Evolutionary conservation across 2,329 filamentous ascomycete genomes (phyloP), one percentile per base, ranked within the genome.

Genomic region (Diaporthe velutina): DNA sequence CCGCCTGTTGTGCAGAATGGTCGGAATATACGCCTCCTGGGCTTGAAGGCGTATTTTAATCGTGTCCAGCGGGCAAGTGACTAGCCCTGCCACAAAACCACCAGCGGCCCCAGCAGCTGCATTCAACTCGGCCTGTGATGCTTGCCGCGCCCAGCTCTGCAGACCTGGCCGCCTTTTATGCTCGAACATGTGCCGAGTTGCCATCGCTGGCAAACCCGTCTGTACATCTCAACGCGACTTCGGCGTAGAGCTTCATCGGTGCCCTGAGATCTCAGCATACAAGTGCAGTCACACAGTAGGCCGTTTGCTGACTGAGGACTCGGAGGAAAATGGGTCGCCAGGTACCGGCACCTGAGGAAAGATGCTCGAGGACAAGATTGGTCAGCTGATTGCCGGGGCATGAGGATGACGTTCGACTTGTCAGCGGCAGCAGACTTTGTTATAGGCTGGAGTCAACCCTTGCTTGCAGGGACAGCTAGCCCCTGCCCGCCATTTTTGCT

Each of bases 11-110:
- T 85, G 88, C 78, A 85, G 89, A 78, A 83, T 78, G 83, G 98
- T 97, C 28, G 95, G 58, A 7, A 45, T 15, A 22, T 45, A 64
- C 4, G 60, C 94, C 77, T 96, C 96, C 83, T 98, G 97, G 22
- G 96, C 96, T 83, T 99, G 97, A 75, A 99, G 86, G 84, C 98
- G 98, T 60, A 97, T 99, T 87, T 99, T 99, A 84, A 99, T 98
- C 76, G 99, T 97, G 87, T 99, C 97, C 79, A 99, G 92, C 54
- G 97, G 97, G 83, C 97, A 99, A 70, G 96, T 98, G 77, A 98
- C 94, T 71, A 99, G 91, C 66, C 97, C 97, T 9, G 96, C 98
- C 28, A 95, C 95, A 80, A 98, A 95, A 68, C 97, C 97, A 61
- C 96, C 96, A 74, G 95, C 89, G 64, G 96, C 96, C 71, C 97